A percentile compares a stretch with the other conserved stretches of the same genome.
phyloP scores from a whole-genome alignment of 805 yeast species.

The Monosporozyma servazzii region DNA sequence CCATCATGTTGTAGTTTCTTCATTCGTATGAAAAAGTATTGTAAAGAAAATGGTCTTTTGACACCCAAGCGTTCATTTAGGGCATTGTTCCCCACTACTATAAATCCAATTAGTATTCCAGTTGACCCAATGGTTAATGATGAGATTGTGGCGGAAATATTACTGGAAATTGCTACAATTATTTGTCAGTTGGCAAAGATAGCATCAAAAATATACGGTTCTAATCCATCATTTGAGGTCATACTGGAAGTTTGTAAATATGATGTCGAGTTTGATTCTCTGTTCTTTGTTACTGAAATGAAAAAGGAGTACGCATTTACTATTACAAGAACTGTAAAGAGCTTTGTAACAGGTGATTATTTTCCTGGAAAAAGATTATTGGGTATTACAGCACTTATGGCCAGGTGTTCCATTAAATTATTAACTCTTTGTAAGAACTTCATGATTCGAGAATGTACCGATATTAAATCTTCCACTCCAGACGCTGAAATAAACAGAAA shows the following conservation, averaged over 20 bases:
- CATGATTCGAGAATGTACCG: constrained; percentile 45
- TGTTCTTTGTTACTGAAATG: constrained; percentile 35
- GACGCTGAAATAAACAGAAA: constrained; percentile 25
- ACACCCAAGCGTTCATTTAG: constrained; percentile 58
- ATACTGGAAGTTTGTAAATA: constrained; percentile 31
- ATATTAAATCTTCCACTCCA: constrained; percentile 15
- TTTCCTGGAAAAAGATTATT: constrained; percentile 70
- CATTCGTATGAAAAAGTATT: constrained; percentile 43
- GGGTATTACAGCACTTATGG: constrained; percentile 49
- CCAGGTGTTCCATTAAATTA: constrained; percentile 46
- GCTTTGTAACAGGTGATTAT: constrained; percentile 44
- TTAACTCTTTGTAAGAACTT: constrained; percentile 45
- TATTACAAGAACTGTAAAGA: constrained; percentile 41
- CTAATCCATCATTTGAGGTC: constrained; percentile 35
- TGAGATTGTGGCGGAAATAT: constrained; percentile 57
- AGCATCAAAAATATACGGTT: constrained; percentile 34
- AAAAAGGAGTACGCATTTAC: constrained; percentile 34
- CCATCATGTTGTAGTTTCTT: constrained; percentile 47
- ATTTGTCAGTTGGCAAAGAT: constrained; percentile 47
- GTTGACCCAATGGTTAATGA: constrained; percentile 69
- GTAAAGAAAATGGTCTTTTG: constrained; percentile 32
- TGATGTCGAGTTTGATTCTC: constrained; percentile 36
- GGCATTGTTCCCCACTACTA: constrained; percentile 54
- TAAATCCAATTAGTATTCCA: constrained; percentile 56
- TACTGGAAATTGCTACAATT: constrained; percentile 60